Percentiles rank a stretch among this genome's conserved stretches.
phyloP scores from a whole-genome alignment of 2,329 filamentous ascomycete species.

The Pseudogymnoascus sp. region DNA sequence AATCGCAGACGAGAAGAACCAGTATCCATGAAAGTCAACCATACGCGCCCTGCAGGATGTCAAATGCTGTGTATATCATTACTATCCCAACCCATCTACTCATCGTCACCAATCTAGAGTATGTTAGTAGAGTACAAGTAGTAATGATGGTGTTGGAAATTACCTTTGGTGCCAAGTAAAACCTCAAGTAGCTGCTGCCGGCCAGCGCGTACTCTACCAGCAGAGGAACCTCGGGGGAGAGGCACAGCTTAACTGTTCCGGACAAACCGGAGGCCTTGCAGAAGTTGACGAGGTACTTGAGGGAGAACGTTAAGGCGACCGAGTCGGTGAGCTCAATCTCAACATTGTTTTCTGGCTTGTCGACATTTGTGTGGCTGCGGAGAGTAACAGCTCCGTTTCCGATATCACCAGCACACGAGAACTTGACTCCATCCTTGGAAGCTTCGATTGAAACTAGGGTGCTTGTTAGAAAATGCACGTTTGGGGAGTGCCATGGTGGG shows the following conservation, averaged over 20 bases:
- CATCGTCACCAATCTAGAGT: conserved; percentile 61
- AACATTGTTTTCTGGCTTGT: conserved; percentile 79
- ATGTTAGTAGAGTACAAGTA: conserved; percentile 15
- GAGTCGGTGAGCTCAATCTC: conserved; percentile 87
- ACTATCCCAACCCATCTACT: conserved; percentile 32
- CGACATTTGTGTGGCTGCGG: conserved; percentile 77
- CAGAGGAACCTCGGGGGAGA: conserved; percentile 93
- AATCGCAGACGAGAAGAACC: conserved; percentile 8
- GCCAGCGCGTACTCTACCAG: conserved; percentile 83
- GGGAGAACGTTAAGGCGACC: conserved; percentile 89
- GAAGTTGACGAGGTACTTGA: conserved; percentile 99
- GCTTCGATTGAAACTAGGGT: conserved; percentile 85
- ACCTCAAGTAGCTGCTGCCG: conserved; percentile 82
- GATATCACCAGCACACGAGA: conserved; percentile 87
- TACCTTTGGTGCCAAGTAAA: conserved; percentile 98
- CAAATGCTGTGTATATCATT: conserved; percentile 5
- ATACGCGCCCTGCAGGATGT: conserved; percentile 6
- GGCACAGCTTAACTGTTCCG: conserved; percentile 74
- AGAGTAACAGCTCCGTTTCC: conserved; percentile 91
- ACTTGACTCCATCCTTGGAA: conserved; percentile 94
- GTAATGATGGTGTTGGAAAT: neutral
- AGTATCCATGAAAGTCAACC: conserved; percentile 8
- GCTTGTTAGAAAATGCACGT: neutral
- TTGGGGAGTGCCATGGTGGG: neutral
- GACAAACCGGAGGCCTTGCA: conserved; percentile 93